Evolutionary conservation across 2,329 filamentous ascomycete species (phyloP), one percentile per base, ranked within the genome.

Genomic region (Epichloe baconii): DNA sequence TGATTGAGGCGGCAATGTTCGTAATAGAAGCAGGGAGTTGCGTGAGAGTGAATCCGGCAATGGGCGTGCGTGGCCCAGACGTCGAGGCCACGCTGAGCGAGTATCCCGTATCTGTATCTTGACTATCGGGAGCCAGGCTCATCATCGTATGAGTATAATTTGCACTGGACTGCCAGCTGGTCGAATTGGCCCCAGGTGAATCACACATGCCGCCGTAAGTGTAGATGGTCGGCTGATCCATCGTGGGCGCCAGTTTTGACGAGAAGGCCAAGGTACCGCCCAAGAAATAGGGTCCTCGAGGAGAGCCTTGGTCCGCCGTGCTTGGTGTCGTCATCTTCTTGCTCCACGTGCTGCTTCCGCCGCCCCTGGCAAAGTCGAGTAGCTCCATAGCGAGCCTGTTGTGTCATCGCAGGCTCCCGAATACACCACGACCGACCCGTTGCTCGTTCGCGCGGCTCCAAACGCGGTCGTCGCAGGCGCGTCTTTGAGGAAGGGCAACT

Each of bases 181-280:
- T 61, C 1, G 62, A 58, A 34, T 73, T 61, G 17, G 70, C 66
- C n/a, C 65, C 62, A 7, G 64, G 62, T 3, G 58, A 57, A 3
- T 85, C 83, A 61, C 91, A 97, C 88, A 96, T 95, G 58, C 91
- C 91, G 37, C 89, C 91, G 66, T 95, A 96, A 6, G 83, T 71
- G 62, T 89, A 95, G 19, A 85, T 68, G 11, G 73, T 73, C 0
- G 79, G 76, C 43, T 73, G 68, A 10, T 76, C 75, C 53, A 76
- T 69, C 31, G 68, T 64, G 0, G 76, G 79, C 38, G 73, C 73
- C 45, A 79, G 69, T 37, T 73, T 77, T 35, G 74, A 75, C 19
- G 87, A 83, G 64, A 89, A 95, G 23, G 82, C 74, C 49, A 93
- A 72, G 14, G 79, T 69, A 11, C 68, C 69, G 12, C 77, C 76